Percentiles rank a stretch among this genome's conserved stretches.
phyloP scores from a whole-genome alignment of 352 stramenopile genomes.

The Phytophthora crassamura region DNA sequence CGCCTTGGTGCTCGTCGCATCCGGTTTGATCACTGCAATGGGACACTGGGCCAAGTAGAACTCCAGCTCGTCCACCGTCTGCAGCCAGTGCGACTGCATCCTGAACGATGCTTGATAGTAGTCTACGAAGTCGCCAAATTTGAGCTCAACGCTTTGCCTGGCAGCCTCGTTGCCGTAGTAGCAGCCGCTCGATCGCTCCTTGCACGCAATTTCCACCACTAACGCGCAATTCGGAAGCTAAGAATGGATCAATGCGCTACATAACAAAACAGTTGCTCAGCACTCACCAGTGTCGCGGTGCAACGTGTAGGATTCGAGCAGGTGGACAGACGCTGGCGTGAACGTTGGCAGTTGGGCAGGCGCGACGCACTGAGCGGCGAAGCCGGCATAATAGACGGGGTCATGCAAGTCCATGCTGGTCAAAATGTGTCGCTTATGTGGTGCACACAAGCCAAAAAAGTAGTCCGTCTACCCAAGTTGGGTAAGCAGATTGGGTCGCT shows the following conservation, averaged over 20 bases:
- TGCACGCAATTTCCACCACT: conserved; percentile 87
- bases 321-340: conserved; percentile 36
- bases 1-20: conserved; percentile 48
- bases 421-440: conserved; percentile 22
- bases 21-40: conserved; percentile 61
- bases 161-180: conserved; percentile 68
- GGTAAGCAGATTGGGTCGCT: no score
- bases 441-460: conserved; percentile 17
- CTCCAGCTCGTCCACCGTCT: conserved; percentile 69
- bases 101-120: conserved; percentile 63
- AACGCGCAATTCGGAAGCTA: conserved; percentile 2
- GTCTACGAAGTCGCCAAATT: conserved; percentile 85
- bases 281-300: conserved; percentile 50
- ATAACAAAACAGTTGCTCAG: background rate
- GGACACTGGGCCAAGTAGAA: conserved; percentile 88
- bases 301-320: conserved; percentile 33
- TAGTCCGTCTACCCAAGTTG: background rate
- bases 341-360: conserved; percentile 30
- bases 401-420: background rate
- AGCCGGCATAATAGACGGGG: conserved; percentile 34
- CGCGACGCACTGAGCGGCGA: conserved; percentile 50
- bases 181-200: conserved; percentile 43
- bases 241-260: background rate
- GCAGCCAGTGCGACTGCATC: conserved; percentile 68
- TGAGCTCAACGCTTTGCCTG: conserved; percentile 76